Evolutionary conservation across 1,139 yeast species (phyloP).

Genomic region (Hansenula lynferdii): DNA sequence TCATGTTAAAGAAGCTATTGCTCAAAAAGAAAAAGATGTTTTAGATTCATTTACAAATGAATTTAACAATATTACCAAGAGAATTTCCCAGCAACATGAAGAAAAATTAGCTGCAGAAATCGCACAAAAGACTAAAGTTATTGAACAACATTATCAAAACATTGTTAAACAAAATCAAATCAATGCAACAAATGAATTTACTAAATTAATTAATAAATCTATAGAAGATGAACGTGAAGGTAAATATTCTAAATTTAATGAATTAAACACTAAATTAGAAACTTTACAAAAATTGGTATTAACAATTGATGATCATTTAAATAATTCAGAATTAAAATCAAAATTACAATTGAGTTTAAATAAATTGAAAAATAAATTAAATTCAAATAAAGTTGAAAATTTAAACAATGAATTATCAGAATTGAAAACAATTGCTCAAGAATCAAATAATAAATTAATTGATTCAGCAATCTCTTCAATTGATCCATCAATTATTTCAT

Average conservation of each 20-base stretch:
- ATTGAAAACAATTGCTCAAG: constrained; percentile 38
- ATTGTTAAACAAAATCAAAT: constrained; percentile 68
- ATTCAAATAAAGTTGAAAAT: constrained; percentile 31
- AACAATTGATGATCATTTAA: constrained; percentile 53
- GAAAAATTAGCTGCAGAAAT: constrained; percentile 61
- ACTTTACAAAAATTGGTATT: constrained; percentile 56
- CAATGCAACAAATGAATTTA: constrained; percentile 69
- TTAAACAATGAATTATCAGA: constrained; percentile 42
- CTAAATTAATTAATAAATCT: constrained; percentile 53
- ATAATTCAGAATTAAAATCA: constrained; percentile 50
- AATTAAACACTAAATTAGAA: constrained; percentile 51
- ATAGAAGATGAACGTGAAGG: constrained; percentile 81
- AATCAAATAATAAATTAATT: constrained; percentile 36
- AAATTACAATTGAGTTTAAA: constrained; percentile 53
- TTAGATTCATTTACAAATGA: constrained; percentile 47
- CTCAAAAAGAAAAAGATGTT: constrained; percentile 27
- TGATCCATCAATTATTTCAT: constrained; percentile 42
- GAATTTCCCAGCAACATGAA: constrained; percentile 60
- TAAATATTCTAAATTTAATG: constrained; percentile 64
- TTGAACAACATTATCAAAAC: constrained; percentile 72
- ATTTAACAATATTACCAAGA: constrained; percentile 57
- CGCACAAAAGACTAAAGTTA: constrained; percentile 62
- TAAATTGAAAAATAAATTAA: constrained; percentile 41
- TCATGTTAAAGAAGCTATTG: constrained; percentile 22
- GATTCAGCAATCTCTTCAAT: constrained; percentile 31